These are phyloP conservation scores for Amaranthus palmeri DNA, from an alignment of 148 eudicot genomes.

Conservation along the genomic window DNA sequence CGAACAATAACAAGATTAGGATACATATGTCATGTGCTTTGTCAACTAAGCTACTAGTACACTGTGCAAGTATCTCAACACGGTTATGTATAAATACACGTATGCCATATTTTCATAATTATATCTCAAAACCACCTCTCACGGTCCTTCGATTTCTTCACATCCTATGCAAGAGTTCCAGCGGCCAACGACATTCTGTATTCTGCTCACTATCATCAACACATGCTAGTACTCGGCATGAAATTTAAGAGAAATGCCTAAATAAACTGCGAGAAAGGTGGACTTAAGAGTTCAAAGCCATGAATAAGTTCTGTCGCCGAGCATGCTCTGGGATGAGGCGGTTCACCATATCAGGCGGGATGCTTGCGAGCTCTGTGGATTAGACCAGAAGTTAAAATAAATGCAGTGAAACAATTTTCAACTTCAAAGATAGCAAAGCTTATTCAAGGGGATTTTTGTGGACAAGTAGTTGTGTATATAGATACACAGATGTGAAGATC, in stretches of 20 bases:
- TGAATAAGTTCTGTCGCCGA: slow-evolving; percentile 85
- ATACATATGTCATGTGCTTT: slow-evolving; percentile 12
- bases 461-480: too few species aligned
- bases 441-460: too few species aligned
- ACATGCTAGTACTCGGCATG: slow-evolving; percentile 11
- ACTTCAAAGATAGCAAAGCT: not conserved
- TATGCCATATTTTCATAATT: slow-evolving; percentile 13
- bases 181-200: not conserved
- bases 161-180: slow-evolving; percentile 4
- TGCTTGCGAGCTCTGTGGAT: slow-evolving; percentile 69
- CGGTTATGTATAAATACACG: not conserved
- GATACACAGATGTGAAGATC: too few species aligned
- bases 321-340: slow-evolving; percentile 98
- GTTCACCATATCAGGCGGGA: slow-evolving; percentile 65
- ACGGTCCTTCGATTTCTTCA: slow-evolving; percentile 6
- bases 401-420: not conserved
- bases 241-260: slow-evolving; percentile 8
- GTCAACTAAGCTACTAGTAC: not conserved
- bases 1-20: slow-evolving; percentile 1
- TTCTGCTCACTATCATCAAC: slow-evolving; percentile 12
- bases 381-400: not conserved
- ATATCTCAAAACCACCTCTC: slow-evolving; percentile 1
- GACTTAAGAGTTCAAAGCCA: slow-evolving; percentile 71
- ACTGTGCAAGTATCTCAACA: slow-evolving; percentile 9
- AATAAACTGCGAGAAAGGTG: slow-evolving; percentile 4